A percentile compares a stretch with the other conserved stretches of the same genome.
Conservation (phyloP, 2,329 filamentous ascomycete genomes). For the Eutypa lata region DNA sequence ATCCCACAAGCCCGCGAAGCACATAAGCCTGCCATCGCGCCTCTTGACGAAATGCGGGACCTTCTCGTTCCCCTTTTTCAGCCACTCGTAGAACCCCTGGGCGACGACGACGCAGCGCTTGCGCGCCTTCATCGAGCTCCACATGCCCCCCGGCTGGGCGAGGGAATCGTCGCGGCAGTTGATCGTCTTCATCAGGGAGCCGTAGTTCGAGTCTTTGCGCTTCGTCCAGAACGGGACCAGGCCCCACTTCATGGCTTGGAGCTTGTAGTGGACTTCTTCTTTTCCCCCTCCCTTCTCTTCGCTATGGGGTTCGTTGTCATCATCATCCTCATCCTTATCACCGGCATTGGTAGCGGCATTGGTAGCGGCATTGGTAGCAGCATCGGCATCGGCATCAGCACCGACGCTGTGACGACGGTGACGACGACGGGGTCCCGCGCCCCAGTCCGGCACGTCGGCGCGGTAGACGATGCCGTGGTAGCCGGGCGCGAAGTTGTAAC, state of each 20-base stretch:
- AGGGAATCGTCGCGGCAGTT: constrained; percentile 93
- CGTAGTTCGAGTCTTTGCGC: constrained; percentile 73
- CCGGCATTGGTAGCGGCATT: constrained; percentile 6
- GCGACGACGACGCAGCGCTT: constrained; percentile 87
- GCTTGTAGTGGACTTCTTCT: constrained; percentile 62
- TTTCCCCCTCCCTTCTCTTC: background rate
- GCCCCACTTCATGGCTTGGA: constrained; percentile 96
- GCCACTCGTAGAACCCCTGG: constrained; percentile 96
- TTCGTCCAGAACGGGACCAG: constrained; percentile 93
- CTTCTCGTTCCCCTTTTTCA: constrained; percentile 74
- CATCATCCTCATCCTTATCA: constrained; percentile 1
- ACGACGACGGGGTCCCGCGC: constrained; percentile 39
- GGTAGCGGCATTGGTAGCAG: background rate
- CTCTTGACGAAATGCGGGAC: constrained; percentile 81
- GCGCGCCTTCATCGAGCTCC: constrained; percentile 83
- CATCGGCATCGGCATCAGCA: background rate
- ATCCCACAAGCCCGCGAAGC: constrained; percentile 90
- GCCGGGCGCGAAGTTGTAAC: constrained; percentile 90
- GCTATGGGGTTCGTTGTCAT: constrained; percentile 14
- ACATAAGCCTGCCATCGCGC: constrained; percentile 81
- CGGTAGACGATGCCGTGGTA: constrained; percentile 84
- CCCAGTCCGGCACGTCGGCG: constrained; percentile 64
- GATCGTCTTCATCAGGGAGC: constrained; percentile 79
- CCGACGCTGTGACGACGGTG: constrained; percentile 17
- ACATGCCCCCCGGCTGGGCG: constrained; percentile 74